Percentiles rank a stretch among this genome's conserved stretches.
These are phyloP conservation scores for Amanita exitialis DNA, from an alignment of 768 basidiomycete genomes.

Conservation along the genomic window DNA sequence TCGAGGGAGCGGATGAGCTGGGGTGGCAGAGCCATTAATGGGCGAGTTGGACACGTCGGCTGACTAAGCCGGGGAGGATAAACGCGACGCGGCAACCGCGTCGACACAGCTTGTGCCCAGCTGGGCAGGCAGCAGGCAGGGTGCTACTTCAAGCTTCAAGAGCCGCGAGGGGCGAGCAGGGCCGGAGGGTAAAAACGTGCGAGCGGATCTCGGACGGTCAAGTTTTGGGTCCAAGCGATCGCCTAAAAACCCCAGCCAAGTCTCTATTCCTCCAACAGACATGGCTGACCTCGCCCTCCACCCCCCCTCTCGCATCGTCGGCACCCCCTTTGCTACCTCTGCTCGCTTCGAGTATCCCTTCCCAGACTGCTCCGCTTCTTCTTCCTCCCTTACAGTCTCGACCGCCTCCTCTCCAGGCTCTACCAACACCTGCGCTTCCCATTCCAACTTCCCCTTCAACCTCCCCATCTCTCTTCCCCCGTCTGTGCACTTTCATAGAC, in stretches of 20 bases:
- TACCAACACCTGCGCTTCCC: neutral
- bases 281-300: slow-evolving; percentile 1
- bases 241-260: neutral
- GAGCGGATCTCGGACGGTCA: neutral
- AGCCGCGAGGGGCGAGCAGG: too few relatives aligned
- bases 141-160: too few relatives aligned
- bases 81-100: too few relatives aligned
- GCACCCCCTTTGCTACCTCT: slow-evolving; percentile 22
- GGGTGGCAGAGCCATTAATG: slow-evolving; percentile 22
- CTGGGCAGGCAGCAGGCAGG: too few relatives aligned
- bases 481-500: slow-evolving; percentile 1
- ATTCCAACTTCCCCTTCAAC: neutral
- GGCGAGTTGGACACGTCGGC: neutral
- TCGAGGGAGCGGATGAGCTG: slow-evolving; percentile 40
- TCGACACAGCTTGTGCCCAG: too few relatives aligned
- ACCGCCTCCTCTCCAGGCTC: slow-evolving; percentile 6
- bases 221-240: neutral
- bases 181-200: neutral
- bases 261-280: neutral
- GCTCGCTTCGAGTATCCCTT: slow-evolving; percentile 24
- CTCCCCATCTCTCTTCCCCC: slow-evolving; percentile 11
- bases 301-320: slow-evolving; percentile 16
- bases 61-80: slow-evolving; percentile 2
- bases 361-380: slow-evolving; percentile 9
- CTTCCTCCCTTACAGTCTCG: slow-evolving; percentile 2